These are phyloP conservation scores for Lasiosphaeris hirsuta DNA, from an alignment of 495 filamentous ascomycete genomes.

Conservation along the genomic window DNA sequence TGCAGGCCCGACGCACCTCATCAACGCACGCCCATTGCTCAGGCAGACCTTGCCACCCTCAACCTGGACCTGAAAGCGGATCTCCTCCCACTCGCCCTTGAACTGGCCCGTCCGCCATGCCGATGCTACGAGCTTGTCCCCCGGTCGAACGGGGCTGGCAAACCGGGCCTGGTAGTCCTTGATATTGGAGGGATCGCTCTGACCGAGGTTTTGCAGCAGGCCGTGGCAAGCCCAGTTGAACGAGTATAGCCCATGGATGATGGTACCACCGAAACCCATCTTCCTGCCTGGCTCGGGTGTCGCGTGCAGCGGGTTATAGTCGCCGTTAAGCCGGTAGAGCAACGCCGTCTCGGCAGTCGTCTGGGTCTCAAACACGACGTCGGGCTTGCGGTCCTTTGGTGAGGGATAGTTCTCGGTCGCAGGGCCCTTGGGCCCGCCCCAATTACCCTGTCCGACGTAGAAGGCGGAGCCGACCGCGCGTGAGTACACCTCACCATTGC, in stretches of 20 bases:
- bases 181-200: conserved; percentile 72
- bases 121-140: conserved; percentile 64
- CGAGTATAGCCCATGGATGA: conserved; percentile 83
- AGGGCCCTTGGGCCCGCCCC: conserved; percentile 89
- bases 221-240: conserved; percentile 80
- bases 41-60: conserved; percentile 72
- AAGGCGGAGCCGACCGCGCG: conserved; percentile 67
- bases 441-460: conserved; percentile 78
- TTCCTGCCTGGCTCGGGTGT: conserved; percentile 76
- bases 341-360: conserved; percentile 67
- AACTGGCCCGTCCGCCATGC: conserved; percentile 63
- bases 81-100: conserved; percentile 73
- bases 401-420: conserved; percentile 70
- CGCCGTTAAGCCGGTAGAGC: conserved; percentile 80
- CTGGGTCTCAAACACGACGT: conserved; percentile 66
- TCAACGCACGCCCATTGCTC: conserved; percentile 77
- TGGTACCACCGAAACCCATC: conserved; percentile 87
- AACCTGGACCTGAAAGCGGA: conserved; percentile 70
- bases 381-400: conserved; percentile 68
- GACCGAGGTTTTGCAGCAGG: conserved; percentile 68
- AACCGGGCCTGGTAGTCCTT: conserved; percentile 86
- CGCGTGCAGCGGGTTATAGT: conserved; percentile 89
- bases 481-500: conserved; percentile 67
- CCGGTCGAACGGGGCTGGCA: conserved; percentile 75
- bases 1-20: conserved; percentile 56